Percentiles rank a stretch among this genome's conserved stretches.
Evolutionary conservation across 305 asterid species (phyloP).

Genomic region (Solanum hybrid): DNA sequence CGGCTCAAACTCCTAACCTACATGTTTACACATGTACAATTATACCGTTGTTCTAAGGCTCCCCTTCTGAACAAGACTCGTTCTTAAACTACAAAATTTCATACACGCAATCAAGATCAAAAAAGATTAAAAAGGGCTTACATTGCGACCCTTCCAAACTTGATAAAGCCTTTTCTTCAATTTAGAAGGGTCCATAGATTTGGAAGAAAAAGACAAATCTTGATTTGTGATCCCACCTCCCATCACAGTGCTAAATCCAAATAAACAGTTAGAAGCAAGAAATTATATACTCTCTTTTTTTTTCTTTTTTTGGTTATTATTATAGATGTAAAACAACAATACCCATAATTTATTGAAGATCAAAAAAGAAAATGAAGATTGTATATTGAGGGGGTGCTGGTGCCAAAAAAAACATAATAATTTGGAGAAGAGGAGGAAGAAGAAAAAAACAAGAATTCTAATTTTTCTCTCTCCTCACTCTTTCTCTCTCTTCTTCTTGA

Average conservation of each 20-base stretch:
- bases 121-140: slow-evolving; percentile 13
- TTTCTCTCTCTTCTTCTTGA: not conserved
- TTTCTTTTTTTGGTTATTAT: slow-evolving; percentile 7
- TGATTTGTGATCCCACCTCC: slow-evolving; percentile 37
- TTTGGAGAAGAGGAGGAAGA: not conserved
- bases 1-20: not conserved
- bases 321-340: slow-evolving; percentile 16
- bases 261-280: not conserved
- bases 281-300: not conserved
- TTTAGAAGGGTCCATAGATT: slow-evolving; percentile 35
- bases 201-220: slow-evolving; percentile 39
- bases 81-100: not conserved
- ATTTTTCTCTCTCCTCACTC: not conserved
- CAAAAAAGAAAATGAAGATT: slow-evolving; percentile 5
- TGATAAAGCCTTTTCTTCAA: slow-evolving; percentile 51
- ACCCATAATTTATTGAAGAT: slow-evolving; percentile 20
- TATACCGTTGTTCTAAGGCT: not conserved
- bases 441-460: not conserved
- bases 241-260: not conserved
- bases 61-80: not conserved
- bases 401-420: slow-evolving; percentile 14
- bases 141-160: slow-evolving; percentile 92
- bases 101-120: not conserved
- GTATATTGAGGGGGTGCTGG: slow-evolving; percentile 17
- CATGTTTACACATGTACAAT: not conserved